Conservation (phyloP, 2,329 filamentous ascomycete species). For the Alternaria sp. region DNA sequence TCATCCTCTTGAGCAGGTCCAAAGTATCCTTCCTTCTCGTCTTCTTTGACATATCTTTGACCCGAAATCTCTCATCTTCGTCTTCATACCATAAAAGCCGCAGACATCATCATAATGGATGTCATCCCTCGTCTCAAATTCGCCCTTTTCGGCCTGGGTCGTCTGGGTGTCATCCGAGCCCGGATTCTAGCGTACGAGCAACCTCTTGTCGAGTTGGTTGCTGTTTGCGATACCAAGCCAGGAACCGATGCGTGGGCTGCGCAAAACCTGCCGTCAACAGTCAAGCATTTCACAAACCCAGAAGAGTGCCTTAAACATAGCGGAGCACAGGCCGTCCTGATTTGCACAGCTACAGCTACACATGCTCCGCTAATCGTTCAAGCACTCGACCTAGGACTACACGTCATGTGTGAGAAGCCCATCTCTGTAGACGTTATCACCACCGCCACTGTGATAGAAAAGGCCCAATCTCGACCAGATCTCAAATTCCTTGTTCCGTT, state of each 20-base stretch:
- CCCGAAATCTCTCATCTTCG: not conserved
- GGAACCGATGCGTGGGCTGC: too few relatives aligned
- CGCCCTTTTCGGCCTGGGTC: not conserved
- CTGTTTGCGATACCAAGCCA: too few relatives aligned
- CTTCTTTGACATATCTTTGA: not conserved
- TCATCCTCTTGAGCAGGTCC: not conserved
- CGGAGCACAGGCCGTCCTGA: too few relatives aligned
- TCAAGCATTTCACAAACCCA: not conserved
- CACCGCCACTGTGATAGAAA: constrained; percentile 4
- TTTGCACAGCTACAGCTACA: too few relatives aligned
- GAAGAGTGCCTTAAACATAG: too few relatives aligned
- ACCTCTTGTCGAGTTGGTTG: not conserved
- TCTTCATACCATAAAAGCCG: not conserved
- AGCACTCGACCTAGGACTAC: constrained; percentile 7
- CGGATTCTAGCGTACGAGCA: not conserved
- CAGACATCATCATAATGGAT: not conserved
- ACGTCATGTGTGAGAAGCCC: constrained; percentile 19
- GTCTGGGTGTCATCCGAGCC: not conserved
- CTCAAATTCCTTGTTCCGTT: constrained; percentile 12
- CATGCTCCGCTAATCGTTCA: not conserved
- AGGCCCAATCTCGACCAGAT: constrained; percentile 4
- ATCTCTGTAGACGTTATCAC: constrained; percentile 12
- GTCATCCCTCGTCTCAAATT: not conserved
- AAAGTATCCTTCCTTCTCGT: not conserved
- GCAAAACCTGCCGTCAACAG: too few relatives aligned